phyloP scores from a whole-genome alignment of 2,329 filamentous ascomycete species.

The Bipolaris gigantea region DNA sequence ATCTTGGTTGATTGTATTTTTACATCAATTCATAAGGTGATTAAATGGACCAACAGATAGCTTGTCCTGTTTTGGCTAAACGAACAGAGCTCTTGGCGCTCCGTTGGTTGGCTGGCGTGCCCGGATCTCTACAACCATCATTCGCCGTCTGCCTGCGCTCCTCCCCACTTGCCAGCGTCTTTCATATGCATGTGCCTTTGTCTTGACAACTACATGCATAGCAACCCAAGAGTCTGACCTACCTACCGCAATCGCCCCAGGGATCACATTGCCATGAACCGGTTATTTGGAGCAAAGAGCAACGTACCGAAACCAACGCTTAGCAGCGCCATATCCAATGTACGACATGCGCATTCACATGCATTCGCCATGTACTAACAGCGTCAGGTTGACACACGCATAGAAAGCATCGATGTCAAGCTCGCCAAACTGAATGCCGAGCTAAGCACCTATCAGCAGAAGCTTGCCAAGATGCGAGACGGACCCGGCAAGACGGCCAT shows the following conservation, averaged over 20 bases:
- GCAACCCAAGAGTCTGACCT: background rate
- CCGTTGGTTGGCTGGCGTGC: background rate
- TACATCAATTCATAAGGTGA: too few relatives aligned
- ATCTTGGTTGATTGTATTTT: too few relatives aligned
- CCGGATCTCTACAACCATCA: background rate
- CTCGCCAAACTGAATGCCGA: conserved; percentile 90
- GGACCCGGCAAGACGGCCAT: conserved; percentile 91
- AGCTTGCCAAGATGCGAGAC: conserved; percentile 90
- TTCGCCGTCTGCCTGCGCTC: conserved; percentile 10
- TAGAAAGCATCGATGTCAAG: conserved; percentile 90
- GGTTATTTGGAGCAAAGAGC: conserved; percentile 87
- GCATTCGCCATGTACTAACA: conserved; percentile 20
- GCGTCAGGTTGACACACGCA: conserved; percentile 72
- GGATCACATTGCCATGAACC: conserved; percentile 70
- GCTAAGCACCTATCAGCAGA: conserved; percentile 82
- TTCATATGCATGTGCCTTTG: background rate
- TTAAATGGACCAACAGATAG: too few relatives aligned
- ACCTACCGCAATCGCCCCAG: background rate
- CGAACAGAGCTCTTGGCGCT: background rate
- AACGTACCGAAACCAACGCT: conserved; percentile 89
- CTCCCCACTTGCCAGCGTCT: conserved; percentile 11
- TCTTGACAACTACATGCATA: background rate
- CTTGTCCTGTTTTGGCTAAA: background rate
- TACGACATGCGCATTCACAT: conserved; percentile 46
- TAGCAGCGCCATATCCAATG: conserved; percentile 77